Conservation (phyloP, 371 early-diverging fungal genomes). For the Mortierella sp. region DNA sequence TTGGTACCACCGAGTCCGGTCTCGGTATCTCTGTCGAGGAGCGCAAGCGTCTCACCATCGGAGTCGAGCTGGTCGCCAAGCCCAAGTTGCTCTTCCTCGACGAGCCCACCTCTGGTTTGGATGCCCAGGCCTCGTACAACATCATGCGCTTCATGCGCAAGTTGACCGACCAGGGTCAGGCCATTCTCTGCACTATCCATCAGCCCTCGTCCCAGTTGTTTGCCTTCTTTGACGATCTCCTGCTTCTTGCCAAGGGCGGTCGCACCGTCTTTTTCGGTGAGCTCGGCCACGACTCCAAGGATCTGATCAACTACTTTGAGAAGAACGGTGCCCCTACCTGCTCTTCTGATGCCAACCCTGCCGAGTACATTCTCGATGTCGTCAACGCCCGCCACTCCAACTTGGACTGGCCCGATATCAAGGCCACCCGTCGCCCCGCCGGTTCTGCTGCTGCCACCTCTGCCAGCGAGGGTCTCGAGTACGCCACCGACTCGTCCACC, state of each 20-base stretch:
- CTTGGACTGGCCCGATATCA: constrained; percentile 67
- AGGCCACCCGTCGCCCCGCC: constrained; percentile 30
- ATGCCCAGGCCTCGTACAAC: constrained; percentile 77
- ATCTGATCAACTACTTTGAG: constrained; percentile 74
- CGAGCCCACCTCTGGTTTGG: constrained; percentile 87
- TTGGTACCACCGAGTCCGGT: constrained; percentile 67
- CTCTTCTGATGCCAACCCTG: constrained; percentile 72
- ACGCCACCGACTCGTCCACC: constrained; percentile 27
- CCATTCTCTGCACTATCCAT: constrained; percentile 88
- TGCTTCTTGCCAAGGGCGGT: constrained; percentile 86
- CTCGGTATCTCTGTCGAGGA: constrained; percentile 68
- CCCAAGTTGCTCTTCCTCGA: constrained; percentile 87
- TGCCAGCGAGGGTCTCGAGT: constrained; percentile 37
- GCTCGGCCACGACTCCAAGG: constrained; percentile 66
- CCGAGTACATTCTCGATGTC: constrained; percentile 78
- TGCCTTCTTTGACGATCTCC: constrained; percentile 84
- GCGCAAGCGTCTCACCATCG: constrained; percentile 71
- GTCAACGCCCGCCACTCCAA: constrained; percentile 76
- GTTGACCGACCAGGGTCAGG: constrained; percentile 77
- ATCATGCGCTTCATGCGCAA: constrained; percentile 82
- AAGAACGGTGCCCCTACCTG: constrained; percentile 70
- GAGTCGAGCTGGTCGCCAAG: constrained; percentile 81
- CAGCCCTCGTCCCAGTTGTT: constrained; percentile 88
- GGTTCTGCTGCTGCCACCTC: background rate
- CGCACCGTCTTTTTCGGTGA: constrained; percentile 85